These are phyloP conservation scores for Leccinum glutinopallens DNA, from an alignment of 1,284 basidiomycete genomes.

Conservation along the genomic window DNA sequence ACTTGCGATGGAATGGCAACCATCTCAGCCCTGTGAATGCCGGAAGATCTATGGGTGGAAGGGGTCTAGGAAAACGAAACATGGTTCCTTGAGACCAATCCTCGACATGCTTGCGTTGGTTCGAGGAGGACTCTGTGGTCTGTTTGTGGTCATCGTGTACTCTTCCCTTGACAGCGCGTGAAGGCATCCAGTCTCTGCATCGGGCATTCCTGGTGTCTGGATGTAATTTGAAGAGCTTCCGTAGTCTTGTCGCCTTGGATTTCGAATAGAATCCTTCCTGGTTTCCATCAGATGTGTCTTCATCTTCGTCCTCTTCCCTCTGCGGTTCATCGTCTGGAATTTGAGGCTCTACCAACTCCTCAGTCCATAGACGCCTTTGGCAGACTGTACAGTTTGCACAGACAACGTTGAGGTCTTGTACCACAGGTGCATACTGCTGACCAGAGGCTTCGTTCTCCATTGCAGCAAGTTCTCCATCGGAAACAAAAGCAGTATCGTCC, in stretches of 20 bases:
- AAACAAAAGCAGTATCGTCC: neutral
- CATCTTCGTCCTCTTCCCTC: neutral
- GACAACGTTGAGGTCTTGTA: neutral
- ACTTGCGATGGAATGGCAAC: neutral
- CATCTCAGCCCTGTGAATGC: neutral
- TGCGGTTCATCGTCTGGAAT: neutral
- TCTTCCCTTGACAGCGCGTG: neutral
- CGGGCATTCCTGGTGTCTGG: neutral
- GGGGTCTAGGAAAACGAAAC: neutral
- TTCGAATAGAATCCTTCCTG: neutral
- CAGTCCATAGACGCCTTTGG: neutral
- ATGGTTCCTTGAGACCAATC: slow-evolving; percentile 1
- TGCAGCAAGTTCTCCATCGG: neutral
- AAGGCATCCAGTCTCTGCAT: neutral
- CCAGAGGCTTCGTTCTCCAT: slow-evolving; percentile 3
- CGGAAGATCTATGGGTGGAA: neutral
- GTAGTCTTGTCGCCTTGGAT: neutral
- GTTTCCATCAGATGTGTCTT: neutral
- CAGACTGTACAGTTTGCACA: slow-evolving; percentile 1
- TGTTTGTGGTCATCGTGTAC: neutral
- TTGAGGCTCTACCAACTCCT: neutral
- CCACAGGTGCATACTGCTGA: slow-evolving; percentile 1
- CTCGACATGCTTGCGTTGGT: neutral
- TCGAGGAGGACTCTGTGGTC: neutral
- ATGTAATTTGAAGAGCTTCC: neutral